Evolutionary conservation across 2,329 filamentous ascomycete genomes (phyloP), one percentile per base, ranked within the genome.

Genomic region (Acarospora socialis): DNA sequence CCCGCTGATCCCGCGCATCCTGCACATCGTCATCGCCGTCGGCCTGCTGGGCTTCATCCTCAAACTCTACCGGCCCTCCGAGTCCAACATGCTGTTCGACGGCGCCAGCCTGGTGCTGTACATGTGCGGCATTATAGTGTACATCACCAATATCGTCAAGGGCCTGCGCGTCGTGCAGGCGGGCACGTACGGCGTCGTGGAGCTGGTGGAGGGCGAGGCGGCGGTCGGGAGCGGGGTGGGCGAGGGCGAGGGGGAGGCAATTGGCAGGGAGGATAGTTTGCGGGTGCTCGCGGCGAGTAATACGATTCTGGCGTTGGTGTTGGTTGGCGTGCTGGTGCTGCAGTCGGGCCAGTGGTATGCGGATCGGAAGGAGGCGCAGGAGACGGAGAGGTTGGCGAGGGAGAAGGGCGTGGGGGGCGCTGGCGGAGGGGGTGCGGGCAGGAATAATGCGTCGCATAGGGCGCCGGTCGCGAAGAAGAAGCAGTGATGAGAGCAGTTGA

Each of bases 291-390:
- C 84, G 19, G 90, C 90, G 5, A 93, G 83, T 56, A 93, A 98
- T 59, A 95, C 90, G 3, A 98, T 98, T 52, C 60, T 95, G 35
- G 90, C 87, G 21, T 68, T 98, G 26, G 83, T 98, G 18, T 60
- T 98, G 32, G 77, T 95, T 3, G 90, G 90, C 4, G 81, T 98
- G 7, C 55, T 98, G 43, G 81, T 94, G 20, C 60, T 98, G 50
- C 90, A 98, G 70, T 83, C 83, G 13, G 90, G 90, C 7, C 83
- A 95, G 68, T 95, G 87, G 90, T 98, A 98, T 61, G 90, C 90
- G 16, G 86, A 95, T 68, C 70, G 81, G 52, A 92, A 92, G 61
- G 86, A 95, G 57, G 68, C 68, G 49, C 79, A 86, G 53, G 86
- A 94, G 56, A 66, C 70, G 34, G 73, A 71, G 49, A 69, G 73